Base-by-base conservation (phyloP, 768 basidiomycete species). In the Pleurotus platypus region DNA sequence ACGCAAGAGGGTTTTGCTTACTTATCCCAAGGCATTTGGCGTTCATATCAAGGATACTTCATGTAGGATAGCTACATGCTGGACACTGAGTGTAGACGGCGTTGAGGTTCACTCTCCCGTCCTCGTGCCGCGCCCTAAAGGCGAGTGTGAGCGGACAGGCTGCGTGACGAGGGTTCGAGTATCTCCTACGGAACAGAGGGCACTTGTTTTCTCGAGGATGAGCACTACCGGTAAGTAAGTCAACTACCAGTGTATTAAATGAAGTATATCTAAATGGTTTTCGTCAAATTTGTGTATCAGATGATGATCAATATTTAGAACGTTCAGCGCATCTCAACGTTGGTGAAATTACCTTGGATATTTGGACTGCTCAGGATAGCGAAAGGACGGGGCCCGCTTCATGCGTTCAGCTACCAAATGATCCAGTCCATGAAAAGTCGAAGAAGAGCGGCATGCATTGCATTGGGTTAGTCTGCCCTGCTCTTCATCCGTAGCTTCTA, bases 361-460 rank as follows among this genome's bases (percentile, higher is more conserved):
- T 66, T 55, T 60, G 53, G 45, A 26, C 35, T 37, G 42, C 64
- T 16, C 55, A 43, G 54, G 3, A 58, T 27, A 49, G 45, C 12
- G 56, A 58, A n/a, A 45, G 56, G 43, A 24, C 49, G 7, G 46
- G 46, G 58, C 18, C 5, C 46, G 24, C 9, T 13, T n/a, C 15
- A 2, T 26, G 16, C 9, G 6, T 15, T 0, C 48, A 59, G 2
- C 26, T 55, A 7, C 58, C 15, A 22, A 18, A 22, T n/a, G 26
- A 54, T 15, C 58, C 61, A 53, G 61, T 71, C 0, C 65, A 69
- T 39, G 69, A 71, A 43, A 59, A 61, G 15, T 58, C 63, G 1
- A 68, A 70, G 58, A 70, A 68, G 45, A 65, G 61, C 12, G 58
- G 68, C 49, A 57, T 50, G 0, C 70, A 72, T 46, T 61, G 63